A percentile compares a stretch with the other conserved stretches of the same genome.
Evolutionary conservation across 2,329 filamentous ascomycete species (phyloP).

Genomic region (Xylogone sp.): DNA sequence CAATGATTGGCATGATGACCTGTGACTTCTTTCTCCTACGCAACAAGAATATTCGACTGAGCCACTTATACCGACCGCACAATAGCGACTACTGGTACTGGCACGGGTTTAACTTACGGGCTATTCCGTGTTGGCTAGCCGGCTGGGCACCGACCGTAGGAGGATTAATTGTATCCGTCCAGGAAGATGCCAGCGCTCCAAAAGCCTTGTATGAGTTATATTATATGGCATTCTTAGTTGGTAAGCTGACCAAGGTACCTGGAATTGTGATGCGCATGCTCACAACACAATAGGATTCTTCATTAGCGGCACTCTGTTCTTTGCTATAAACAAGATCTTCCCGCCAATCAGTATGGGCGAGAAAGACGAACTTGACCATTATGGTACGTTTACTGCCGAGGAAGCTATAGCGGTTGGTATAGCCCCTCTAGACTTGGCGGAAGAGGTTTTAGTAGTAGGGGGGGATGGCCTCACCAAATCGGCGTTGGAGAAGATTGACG

Average conservation of each 20-base stretch:
- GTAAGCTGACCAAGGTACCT: no score
- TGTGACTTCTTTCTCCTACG: constrained; percentile 54
- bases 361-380: constrained; percentile 30
- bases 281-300: no score
- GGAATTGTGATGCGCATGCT: no score
- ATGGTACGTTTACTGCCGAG: constrained; percentile 26
- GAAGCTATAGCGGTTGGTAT: constrained; percentile 10
- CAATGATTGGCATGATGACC: constrained; percentile 49
- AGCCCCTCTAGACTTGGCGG: no score
- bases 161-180: constrained; percentile 23
- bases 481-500: no score
- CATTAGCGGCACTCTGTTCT: constrained; percentile 11
- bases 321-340: constrained; percentile 12
- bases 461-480: no score
- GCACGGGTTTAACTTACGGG: constrained; percentile 39
- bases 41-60: constrained; percentile 33
- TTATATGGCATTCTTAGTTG: constrained; percentile 39
- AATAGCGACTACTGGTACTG: constrained; percentile 38
- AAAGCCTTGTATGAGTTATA: constrained; percentile 34
- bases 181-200: constrained; percentile 16
- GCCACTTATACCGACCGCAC: constrained; percentile 36
- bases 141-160: constrained; percentile 28
- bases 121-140: constrained; percentile 34
- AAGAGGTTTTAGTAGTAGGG: no score
- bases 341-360: constrained; percentile 28